phyloP scores from a whole-genome alignment of 2,329 filamentous ascomycete species.

The Phaeosphaeriaceae sp. region DNA sequence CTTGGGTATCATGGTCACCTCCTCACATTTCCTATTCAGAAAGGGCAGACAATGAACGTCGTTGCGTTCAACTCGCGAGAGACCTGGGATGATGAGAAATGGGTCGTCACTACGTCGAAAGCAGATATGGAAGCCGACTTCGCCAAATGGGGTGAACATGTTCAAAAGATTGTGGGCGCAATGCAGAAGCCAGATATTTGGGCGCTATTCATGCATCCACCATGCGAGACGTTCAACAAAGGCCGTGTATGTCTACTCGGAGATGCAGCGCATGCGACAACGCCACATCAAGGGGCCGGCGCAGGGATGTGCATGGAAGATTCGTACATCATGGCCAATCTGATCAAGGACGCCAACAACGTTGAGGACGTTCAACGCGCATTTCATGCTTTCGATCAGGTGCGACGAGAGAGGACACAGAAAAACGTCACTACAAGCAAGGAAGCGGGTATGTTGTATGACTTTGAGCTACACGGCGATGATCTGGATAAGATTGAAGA shows the following conservation, averaged over 20 bases:
- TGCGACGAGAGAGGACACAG: slow-evolving; percentile 36
- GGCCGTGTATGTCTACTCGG: slow-evolving; percentile 59
- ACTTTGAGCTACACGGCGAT: slow-evolving; percentile 48
- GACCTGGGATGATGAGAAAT: slow-evolving; percentile 42
- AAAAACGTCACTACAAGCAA: slow-evolving; percentile 38
- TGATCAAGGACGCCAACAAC: slow-evolving; percentile 37
- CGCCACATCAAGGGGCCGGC: slow-evolving; percentile 63
- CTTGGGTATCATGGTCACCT: slow-evolving; percentile 66
- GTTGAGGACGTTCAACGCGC: slow-evolving; percentile 43
- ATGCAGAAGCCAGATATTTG: slow-evolving; percentile 63
- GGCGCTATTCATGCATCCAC: slow-evolving; percentile 63
- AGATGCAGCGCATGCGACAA: slow-evolving; percentile 64
- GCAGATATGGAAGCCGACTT: slow-evolving; percentile 42
- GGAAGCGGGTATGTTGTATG: slow-evolving; percentile 47
- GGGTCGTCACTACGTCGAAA: slow-evolving; percentile 43
- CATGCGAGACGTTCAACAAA: slow-evolving; percentile 54
- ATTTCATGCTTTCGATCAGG: slow-evolving; percentile 39
- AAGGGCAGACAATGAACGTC: slow-evolving; percentile 63
- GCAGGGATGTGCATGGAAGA: slow-evolving; percentile 66
- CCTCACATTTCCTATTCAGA: slow-evolving; percentile 69
- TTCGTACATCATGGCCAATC: slow-evolving; percentile 43
- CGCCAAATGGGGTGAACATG: slow-evolving; percentile 35
- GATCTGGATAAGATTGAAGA: slow-evolving; percentile 48
- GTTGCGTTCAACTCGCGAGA: slow-evolving; percentile 44
- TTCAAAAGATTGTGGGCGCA: slow-evolving; percentile 39